Evolutionary conservation across 441 rosid genomes (phyloP).

Genomic region (Adansonia rubrostipa): DNA sequence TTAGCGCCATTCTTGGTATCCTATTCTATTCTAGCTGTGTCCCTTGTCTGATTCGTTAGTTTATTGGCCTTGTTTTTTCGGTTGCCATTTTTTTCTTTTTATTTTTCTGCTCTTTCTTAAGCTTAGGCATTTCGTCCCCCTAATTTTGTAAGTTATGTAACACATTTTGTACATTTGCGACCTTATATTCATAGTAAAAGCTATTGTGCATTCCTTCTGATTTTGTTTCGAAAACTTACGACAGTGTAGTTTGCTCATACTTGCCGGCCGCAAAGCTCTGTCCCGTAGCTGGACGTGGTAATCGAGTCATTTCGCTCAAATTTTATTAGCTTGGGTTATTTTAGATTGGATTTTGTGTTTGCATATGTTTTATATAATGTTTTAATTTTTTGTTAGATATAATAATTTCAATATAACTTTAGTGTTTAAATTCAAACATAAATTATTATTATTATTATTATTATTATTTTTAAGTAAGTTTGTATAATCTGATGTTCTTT

Average conservation of each 20-base stretch:
- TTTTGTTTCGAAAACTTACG: not conserved
- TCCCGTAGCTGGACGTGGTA: too few species aligned
- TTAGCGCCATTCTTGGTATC: conserved; percentile 51
- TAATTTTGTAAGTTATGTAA: conserved; percentile 39
- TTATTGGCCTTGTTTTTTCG: conserved; percentile 22
- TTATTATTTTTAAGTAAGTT: too few species aligned
- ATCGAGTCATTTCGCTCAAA: too few species aligned
- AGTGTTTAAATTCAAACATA: too few species aligned
- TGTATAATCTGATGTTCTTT: too few species aligned
- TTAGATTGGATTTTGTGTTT: too few species aligned
- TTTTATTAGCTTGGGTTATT: too few species aligned
- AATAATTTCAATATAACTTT: too few species aligned
- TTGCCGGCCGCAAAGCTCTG: not conserved
- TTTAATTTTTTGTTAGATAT: too few species aligned
- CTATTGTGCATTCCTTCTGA: conserved; percentile 25
- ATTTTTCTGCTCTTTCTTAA: conserved; percentile 28
- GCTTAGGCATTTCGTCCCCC: conserved; percentile 21
- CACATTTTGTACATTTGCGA: conserved; percentile 46
- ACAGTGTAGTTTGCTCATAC: not conserved
- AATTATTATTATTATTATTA: too few species aligned
- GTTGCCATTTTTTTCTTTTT: too few species aligned
- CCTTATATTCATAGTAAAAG: conserved; percentile 30
- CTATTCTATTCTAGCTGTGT: conserved; percentile 7
- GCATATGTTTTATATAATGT: too few species aligned
- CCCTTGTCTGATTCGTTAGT: conserved; percentile 32